These are phyloP conservation scores for Diaporthe citrichinensis DNA, from an alignment of 2,329 filamentous ascomycete genomes.

Conservation along the genomic window DNA sequence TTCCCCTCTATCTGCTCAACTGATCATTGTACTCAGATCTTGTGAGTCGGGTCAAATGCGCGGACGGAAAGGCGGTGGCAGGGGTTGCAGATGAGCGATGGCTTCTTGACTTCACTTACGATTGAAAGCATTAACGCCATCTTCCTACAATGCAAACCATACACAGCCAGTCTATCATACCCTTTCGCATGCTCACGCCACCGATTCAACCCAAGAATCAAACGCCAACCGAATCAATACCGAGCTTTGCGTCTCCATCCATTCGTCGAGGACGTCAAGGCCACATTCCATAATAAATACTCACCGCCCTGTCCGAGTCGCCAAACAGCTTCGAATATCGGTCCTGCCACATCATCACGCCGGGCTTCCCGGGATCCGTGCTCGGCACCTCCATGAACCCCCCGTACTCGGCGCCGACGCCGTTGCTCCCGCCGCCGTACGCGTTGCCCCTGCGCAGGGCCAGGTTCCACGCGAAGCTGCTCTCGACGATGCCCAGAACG, in stretches of 20 bases:
- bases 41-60: neutral
- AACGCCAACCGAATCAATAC: neutral
- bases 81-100: neutral
- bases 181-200: neutral
- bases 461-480: conserved; percentile 63
- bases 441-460: conserved; percentile 55
- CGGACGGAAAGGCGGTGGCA: neutral
- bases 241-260: neutral
- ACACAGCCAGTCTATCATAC: neutral
- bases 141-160: neutral
- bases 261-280: conserved; percentile 37
- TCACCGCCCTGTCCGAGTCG: conserved; percentile 38
- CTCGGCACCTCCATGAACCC: conserved; percentile 24
- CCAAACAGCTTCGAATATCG: conserved; percentile 52
- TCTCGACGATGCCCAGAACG: conserved; percentile 60
- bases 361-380: conserved; percentile 35
- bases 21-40: too few relatives aligned
- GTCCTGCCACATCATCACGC: conserved; percentile 51
- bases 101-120: neutral
- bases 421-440: conserved; percentile 42
- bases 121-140: neutral
- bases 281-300: conserved; percentile 39
- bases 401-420: conserved; percentile 6
- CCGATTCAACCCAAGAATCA: neutral
- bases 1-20: neutral